Conservation (phyloP, 1,139 yeast species). For the Sugiyamaella paludigena region DNA sequence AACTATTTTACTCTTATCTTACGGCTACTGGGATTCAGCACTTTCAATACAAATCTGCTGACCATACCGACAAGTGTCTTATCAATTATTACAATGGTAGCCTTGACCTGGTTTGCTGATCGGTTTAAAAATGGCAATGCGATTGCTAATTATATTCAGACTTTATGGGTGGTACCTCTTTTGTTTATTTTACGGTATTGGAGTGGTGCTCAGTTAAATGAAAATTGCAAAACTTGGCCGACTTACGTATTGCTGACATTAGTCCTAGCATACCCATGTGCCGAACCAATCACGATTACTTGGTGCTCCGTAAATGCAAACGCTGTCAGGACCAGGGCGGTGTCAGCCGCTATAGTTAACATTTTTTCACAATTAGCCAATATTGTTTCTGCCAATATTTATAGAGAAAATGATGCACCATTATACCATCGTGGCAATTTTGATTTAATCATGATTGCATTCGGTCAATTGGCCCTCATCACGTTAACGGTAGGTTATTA, state of each 20-base stretch:
- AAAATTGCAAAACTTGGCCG: conserved; percentile 44
- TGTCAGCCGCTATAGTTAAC: conserved; percentile 60
- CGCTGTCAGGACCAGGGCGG: conserved; percentile 56
- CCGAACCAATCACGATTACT: conserved; percentile 54
- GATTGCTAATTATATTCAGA: conserved; percentile 35
- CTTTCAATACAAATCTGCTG: conserved; percentile 52
- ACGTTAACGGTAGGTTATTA: conserved; percentile 41
- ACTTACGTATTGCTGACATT: conserved; percentile 50
- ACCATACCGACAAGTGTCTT: conserved; percentile 50
- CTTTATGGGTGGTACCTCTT: conserved; percentile 43
- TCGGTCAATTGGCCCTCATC: conserved; percentile 29
- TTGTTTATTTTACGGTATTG: conserved; percentile 50
- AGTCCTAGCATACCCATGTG: conserved; percentile 44
- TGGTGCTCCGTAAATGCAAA: conserved; percentile 64
- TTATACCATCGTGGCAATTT: conserved; percentile 54
- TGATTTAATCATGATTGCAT: conserved; percentile 42
- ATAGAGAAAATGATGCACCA: conserved; percentile 57
- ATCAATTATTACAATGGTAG: conserved; percentile 42
- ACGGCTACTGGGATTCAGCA: conserved; percentile 51
- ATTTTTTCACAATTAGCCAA: conserved; percentile 58
- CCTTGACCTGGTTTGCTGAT: conserved; percentile 45
- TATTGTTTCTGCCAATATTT: conserved; percentile 52
- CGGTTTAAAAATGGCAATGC: conserved; percentile 40
- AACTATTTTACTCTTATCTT: conserved; percentile 52
- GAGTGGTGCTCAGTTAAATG: conserved; percentile 47